Evolutionary conservation across 352 stramenopile species (phyloP).

Genomic region (Pythium sp.): DNA sequence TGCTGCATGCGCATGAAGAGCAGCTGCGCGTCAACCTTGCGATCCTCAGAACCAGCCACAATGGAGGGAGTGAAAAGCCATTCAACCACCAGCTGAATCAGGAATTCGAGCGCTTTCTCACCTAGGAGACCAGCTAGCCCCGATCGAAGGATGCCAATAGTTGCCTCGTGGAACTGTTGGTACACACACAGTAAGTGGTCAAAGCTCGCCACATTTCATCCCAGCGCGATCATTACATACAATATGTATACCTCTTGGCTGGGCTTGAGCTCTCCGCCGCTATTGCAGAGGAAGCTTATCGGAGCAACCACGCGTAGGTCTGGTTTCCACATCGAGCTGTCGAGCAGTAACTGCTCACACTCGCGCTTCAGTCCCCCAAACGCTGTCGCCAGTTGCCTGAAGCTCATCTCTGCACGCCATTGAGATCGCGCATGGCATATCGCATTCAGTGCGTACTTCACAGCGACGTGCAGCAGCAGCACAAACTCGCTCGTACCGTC

Average conservation of each 20-base stretch:
- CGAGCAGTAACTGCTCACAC: constrained; percentile 12
- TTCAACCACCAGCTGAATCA: constrained; percentile 39
- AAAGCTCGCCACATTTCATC: neutral
- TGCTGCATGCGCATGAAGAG: constrained; percentile 30
- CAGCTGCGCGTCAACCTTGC: neutral
- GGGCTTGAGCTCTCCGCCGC: constrained; percentile 20
- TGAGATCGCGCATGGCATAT: constrained; percentile 5
- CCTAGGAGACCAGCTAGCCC: constrained; percentile 36
- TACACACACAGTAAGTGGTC: neutral
- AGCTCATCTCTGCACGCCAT: neutral
- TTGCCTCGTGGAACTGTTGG: constrained; percentile 28
- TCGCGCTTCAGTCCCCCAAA: constrained; percentile 43
- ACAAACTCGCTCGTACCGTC: constrained; percentile 63
- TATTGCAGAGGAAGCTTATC: neutral
- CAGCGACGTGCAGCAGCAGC: constrained; percentile 39
- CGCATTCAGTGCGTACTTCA: constrained; percentile 17
- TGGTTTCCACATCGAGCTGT: neutral
- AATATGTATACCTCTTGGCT: constrained; percentile 6
- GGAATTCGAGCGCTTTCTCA: constrained; percentile 22
- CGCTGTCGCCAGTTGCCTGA: constrained; percentile 27
- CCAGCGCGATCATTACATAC: neutral
- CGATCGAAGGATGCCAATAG: constrained; percentile 33
- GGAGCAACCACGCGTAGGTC: neutral
- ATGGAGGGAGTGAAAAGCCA: constrained; percentile 41
- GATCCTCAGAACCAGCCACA: neutral